A percentile compares a stretch with the other conserved stretches of the same genome.
phyloP scores from a whole-genome alignment of 768 basidiomycete species.

The Ramaria rubella region DNA sequence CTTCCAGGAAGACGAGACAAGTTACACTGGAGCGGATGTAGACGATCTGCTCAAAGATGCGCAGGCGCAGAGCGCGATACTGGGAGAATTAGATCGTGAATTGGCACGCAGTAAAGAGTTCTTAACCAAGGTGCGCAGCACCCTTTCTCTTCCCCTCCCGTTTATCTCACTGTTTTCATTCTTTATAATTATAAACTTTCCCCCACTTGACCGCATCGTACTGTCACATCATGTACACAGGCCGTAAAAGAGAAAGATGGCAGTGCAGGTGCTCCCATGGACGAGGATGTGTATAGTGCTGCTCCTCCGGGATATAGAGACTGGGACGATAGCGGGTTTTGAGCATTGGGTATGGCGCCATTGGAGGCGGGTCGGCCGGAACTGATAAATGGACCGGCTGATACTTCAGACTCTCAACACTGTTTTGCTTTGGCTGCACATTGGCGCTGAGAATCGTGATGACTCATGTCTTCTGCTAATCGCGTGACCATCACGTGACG shows the following conservation, averaged over 20 bases:
- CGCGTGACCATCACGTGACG: no score
- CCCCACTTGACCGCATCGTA: not conserved
- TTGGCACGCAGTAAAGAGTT: constrained; percentile 65
- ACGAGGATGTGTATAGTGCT: constrained; percentile 2
- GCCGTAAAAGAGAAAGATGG: constrained; percentile 5
- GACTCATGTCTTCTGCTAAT: no score
- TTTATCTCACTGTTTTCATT: not conserved
- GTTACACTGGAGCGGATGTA: constrained; percentile 53
- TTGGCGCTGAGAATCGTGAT: no score
- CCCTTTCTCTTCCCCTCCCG: not conserved
- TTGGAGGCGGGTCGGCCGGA: not conserved
- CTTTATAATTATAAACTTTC: not conserved
- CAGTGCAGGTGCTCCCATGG: not conserved
- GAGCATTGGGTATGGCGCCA: not conserved
- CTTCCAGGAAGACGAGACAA: constrained; percentile 48
- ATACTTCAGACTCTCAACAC: no score
- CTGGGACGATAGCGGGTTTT: constrained; percentile 6
- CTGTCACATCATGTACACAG: not conserved
- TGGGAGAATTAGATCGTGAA: constrained; percentile 47
- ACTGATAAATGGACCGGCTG: no score
- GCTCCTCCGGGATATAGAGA: constrained; percentile 4
- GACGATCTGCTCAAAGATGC: constrained; percentile 49
- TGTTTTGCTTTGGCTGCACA: no score
- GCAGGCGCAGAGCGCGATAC: constrained; percentile 47
- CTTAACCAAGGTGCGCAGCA: constrained; percentile 53